A percentile compares a stretch with the other conserved stretches of the same genome.
phyloP scores from a whole-genome alignment of 2,329 filamentous ascomycete species.

The Bertia moriformis region DNA sequence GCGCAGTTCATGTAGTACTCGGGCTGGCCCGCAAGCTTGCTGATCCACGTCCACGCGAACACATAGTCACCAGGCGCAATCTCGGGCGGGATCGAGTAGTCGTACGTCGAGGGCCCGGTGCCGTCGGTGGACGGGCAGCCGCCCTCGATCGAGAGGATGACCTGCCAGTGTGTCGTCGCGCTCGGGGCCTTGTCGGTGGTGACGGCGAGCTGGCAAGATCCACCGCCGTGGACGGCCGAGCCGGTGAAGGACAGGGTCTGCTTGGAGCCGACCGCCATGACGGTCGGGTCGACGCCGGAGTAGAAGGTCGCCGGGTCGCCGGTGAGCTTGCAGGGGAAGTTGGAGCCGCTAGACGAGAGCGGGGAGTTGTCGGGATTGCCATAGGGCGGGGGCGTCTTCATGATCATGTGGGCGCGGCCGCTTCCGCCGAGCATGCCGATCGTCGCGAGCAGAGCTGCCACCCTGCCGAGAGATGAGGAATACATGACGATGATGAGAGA shows the following conservation, averaged over 20 bases:
- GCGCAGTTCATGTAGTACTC: constrained; percentile 72
- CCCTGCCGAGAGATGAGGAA: constrained; percentile 23
- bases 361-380: constrained; percentile 38
- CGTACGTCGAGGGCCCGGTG: constrained; percentile 27
- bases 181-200: constrained; percentile 45
- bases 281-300: constrained; percentile 22
- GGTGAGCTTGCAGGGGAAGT: constrained; percentile 54
- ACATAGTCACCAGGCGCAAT: constrained; percentile 49
- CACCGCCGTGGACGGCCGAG: constrained; percentile 55
- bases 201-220: constrained; percentile 59
- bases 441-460: constrained; percentile 41
- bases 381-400: constrained; percentile 54
- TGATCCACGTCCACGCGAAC: constrained; percentile 65
- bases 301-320: constrained; percentile 15
- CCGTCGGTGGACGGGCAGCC: constrained; percentile 43
- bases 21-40: constrained; percentile 51
- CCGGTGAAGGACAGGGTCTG: constrained; percentile 42
- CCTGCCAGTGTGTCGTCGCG: constrained; percentile 45
- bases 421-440: too few relatives aligned
- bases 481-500: background rate
- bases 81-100: constrained; percentile 43
- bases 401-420: constrained; percentile 62
- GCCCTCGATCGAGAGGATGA: constrained; percentile 56
- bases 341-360: constrained; percentile 30
- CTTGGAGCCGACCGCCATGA: constrained; percentile 18